Base-by-base conservation (phyloP, 2,329 filamentous ascomycete species). In the Lecanoromycetidae sp. region DNA sequence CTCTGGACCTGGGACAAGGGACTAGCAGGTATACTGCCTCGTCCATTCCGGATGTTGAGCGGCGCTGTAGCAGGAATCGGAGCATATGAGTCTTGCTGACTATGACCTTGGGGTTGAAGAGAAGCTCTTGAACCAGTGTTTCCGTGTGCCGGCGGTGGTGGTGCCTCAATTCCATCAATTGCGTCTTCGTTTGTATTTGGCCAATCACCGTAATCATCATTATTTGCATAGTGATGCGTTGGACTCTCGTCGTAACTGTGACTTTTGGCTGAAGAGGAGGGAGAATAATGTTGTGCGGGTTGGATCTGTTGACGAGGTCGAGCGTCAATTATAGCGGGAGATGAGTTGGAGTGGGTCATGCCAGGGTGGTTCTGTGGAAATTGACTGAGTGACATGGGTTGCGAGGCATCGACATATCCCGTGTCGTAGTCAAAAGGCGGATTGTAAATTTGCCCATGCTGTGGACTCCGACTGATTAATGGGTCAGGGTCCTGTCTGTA, bases 111-210 rank as follows among this genome's bases (percentile, higher is more conserved):
- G 20, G 41, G 26, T 9, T 44, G 34, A 39, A 51, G 52, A 7
- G 48, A 19, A 25, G 48, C 36, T 22, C 51, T 53, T 17, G 51
- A 50, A 7, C 54, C 48, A 34, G 49, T 54, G 33, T 55, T 52
- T 41, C 60, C 56, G 50, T 63, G 62, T 17, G 53, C 57, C 23
- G 62, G 62, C 25, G 61, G 61, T 23, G 61, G 61, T 9, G 61
- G 60, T 17, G 57, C 48, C 10, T 52, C 53, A 12, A 56, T 54
- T 17, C 62, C 60, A 12, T 58, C 55, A 30, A 32, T 45, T n/a
- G 49, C 34, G 8, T 51, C 46, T 19, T 54, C 49, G 12, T 52
- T 51, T 33, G 26, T 17, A 4, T 36, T 19, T 17, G 20, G 15
- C 34, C 29, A 44, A 13, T 20, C 3, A 35, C 40, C 33, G 40